Evolutionary conservation across 345 rosid genomes (phyloP), one percentile per base, ranked within the genome.

Genomic region (Corchorus olitorius): DNA sequence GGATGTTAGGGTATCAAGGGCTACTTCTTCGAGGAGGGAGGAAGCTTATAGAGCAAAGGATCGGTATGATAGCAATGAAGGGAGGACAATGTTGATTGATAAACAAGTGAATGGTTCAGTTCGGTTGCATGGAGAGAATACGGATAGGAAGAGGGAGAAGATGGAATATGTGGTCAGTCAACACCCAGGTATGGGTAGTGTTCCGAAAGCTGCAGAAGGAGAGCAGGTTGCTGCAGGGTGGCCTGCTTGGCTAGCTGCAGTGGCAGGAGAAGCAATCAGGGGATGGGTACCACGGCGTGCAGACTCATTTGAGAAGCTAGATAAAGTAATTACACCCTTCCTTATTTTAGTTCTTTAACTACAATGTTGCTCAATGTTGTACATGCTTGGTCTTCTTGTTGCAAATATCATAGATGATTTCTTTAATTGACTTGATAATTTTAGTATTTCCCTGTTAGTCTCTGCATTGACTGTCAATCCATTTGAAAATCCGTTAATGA

Each of bases 281-380:
- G 99, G 99, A 56, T 95, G 98, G 99, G 70, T 93, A 75, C 99
- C 99, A 0, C 88, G 99, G 11, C 97, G 94, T 77, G 99, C 99
- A 0, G 99, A 93, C 83, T 93, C 99, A 54, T 95, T 95, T 58
- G 98, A 96, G 87, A 96, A 93, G 87, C 85, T 93, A 68, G 98
- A 96, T 76, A 96, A 96, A 81, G 99, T 96, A 89, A 70, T 52
- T 76, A 81, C 72, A 80, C 64, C 82, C 83, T 81, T 55, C 49
- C 48, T 59, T 48, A n/a, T 74, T 76, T 74, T 78, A 35, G 46
- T 48, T 63, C 13, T n/a, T 74, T 35, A 12, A 53, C 65, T 69
- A 34, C 53, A 19, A 11, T 45, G 65, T 55, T 71, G 22, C 63
- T n/a, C 48, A 41, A 8, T 41, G 12, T 72, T 62, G 59, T 67